Base-by-base conservation (phyloP, 495 filamentous ascomycete genomes). In the Platismatia glauca region DNA sequence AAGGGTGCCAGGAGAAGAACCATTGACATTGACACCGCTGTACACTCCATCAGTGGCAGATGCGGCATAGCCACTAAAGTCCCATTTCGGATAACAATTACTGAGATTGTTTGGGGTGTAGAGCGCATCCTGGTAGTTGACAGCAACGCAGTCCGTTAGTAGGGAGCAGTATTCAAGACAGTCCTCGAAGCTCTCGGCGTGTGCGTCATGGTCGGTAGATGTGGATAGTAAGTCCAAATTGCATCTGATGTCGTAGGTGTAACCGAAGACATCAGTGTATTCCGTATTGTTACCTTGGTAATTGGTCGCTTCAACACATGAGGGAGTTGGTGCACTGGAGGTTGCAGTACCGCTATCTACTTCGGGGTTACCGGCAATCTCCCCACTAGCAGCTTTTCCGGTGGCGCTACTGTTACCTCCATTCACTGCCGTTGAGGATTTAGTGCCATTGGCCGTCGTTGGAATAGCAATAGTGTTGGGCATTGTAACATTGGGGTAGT, bases 141-240 rank as follows among this genome's bases (percentile, higher is more conserved):
- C 50, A 20, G 50, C 50, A 20, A 33, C 29, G 5, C 50, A 53
- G 50, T 33, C 50, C 0, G 16, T 33, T 9, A 31, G 50, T 3
- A 53, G 16, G 29, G 50, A 53, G 50, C 50, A 53, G n/a, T 53
- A 53, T 29, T 53, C 50, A 15, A 53, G 50, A 11, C 50, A 53
- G 2, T 33, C 50, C 7, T 53, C 50, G 50, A 53, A 53, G 16
- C 16, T 33, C 13, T 33, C 50, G 16, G 50, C 27, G 50, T 53
- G 9, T 33, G 29, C 50, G 5, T 53, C 50, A 7, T 20, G 2
- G 50, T 53, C 50, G 13, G 27, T 11, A 9, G 50, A 29, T 18
- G 16, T 20, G 50, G 50, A 53, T 33, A 33, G 27, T 4, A 53
- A 0, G 20, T 53, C 20, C 50, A 53, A 12, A 11, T 53, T 53